Evolutionary conservation across 1,284 basidiomycete genomes (phyloP), one percentile per base, ranked within the genome.

Genomic region (Ceratobasidium sp.): DNA sequence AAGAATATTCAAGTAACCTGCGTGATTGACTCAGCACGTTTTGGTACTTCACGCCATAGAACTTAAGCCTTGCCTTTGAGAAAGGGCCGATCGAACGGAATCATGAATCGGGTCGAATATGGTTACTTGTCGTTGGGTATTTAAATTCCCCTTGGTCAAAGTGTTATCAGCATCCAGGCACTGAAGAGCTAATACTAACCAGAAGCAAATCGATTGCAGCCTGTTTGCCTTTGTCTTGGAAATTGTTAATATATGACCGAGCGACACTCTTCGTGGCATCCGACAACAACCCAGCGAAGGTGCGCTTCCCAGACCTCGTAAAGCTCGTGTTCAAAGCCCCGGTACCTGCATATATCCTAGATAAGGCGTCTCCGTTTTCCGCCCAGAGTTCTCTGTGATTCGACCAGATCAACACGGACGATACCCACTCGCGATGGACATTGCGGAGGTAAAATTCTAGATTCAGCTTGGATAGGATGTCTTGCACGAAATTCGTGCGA

Each of bases 401-500:
- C 0, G 89, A 87, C 95, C 96, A 98, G 5, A 99, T 85, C 7
- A 89, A 85, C 76, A 86, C 87, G 2, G 89, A 89, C 62, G 88
- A 87, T n/a, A 90, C 82, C 92, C 93, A 95, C 82, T 94, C 92
- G 9, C 88, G 88, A 59, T 90, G 90, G 69, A 92, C 89, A 44
- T 92, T 88, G 65, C 86, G 82, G 44, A 95, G 86, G 80, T 92
- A 95, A 79, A 93, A 90, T 79, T 95, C 91, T 13, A 97, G 86
- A 0, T 91, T 89, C 43, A 89, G 89, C 4, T 91, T 89, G 0
- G 95, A 96, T 54, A 98, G 86, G 78, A 97, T 94, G 81, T 98
- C 97, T 84, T 99, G 94, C 0, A 98, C 91, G 79, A 98, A 98
- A 83, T 99, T 99, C n/a, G 98, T 99, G 51, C 98, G 91, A 82